Conservation (phyloP, 352 stramenopile species). For the Phytophthora ohioensis region DNA sequence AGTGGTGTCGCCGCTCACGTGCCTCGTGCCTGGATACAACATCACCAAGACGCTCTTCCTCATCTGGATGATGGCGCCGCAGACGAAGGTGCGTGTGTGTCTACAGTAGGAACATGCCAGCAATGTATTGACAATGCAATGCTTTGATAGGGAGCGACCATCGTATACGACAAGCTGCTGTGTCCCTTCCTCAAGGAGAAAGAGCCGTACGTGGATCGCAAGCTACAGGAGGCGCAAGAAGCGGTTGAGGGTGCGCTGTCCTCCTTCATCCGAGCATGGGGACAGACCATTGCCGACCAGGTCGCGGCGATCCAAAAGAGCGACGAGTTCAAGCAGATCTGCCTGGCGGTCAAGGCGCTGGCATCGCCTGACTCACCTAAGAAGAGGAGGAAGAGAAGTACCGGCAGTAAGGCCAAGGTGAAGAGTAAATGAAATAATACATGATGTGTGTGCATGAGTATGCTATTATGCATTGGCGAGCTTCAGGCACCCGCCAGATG, state of each 20-base stretch:
- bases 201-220: conserved; percentile 72
- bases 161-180: conserved; percentile 70
- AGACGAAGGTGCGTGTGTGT: conserved; percentile 74
- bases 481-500: conserved; percentile 21
- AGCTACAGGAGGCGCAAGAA: conserved; percentile 60
- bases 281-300: conserved; percentile 57
- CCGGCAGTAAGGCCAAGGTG: conserved; percentile 25
- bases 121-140: conserved; percentile 6
- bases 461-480: conserved; percentile 36
- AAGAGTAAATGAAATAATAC: conserved; percentile 47
- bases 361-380: conserved; percentile 30
- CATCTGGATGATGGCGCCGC: conserved; percentile 95
- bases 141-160: conserved; percentile 57
- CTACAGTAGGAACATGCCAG: not conserved
- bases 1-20: conserved; percentile 55
- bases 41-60: conserved; percentile 96
- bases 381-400: conserved; percentile 37
- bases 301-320: conserved; percentile 59
- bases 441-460: conserved; percentile 37
- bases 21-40: conserved; percentile 95
- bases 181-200: conserved; percentile 76
- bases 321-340: conserved; percentile 59
- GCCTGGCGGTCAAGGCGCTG: conserved; percentile 46
- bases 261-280: conserved; percentile 58
- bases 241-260: conserved; percentile 56